Evolutionary conservation across 2,329 filamentous ascomycete genomes (phyloP).

Genomic region (Fusarium sp.): DNA sequence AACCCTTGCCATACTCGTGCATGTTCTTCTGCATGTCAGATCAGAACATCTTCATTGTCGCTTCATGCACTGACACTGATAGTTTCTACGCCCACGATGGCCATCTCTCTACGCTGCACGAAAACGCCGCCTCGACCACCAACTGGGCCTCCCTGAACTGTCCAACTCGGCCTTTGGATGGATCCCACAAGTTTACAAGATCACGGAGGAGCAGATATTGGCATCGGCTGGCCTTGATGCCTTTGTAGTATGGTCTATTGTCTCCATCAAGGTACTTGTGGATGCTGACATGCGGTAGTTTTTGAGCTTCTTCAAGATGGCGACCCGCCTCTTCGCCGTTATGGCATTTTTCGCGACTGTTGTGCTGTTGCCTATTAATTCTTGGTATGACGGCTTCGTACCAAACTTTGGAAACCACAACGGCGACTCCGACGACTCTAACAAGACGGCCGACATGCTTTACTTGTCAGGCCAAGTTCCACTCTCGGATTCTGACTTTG

Average conservation of each 20-base stretch:
- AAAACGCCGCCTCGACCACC: slow-evolving; percentile 78
- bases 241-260: slow-evolving; percentile 77
- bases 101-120: slow-evolving; percentile 90
- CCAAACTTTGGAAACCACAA: slow-evolving; percentile 7
- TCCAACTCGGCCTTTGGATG: slow-evolving; percentile 92
- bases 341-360: slow-evolving; percentile 86
- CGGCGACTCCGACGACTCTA: not conserved
- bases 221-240: slow-evolving; percentile 94
- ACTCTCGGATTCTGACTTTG: slow-evolving; percentile 32
- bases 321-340: slow-evolving; percentile 84
- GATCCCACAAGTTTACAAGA: slow-evolving; percentile 88
- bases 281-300: slow-evolving; percentile 67
- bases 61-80: not conserved
- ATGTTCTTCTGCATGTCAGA: not conserved
- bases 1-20: not conserved
- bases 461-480: slow-evolving; percentile 30
- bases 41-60: not conserved
- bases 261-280: not conserved
- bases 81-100: slow-evolving; percentile 94
- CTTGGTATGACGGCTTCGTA: slow-evolving; percentile 62
- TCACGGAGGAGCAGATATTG: slow-evolving; percentile 91
- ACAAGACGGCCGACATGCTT: slow-evolving; percentile 2
- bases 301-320: slow-evolving; percentile 95
- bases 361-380: slow-evolving; percentile 90
- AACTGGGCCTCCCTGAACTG: slow-evolving; percentile 79